Evolutionary conservation across 805 yeast species (phyloP), one percentile per base, ranked within the genome.

Genomic region (Sporopachydermia quercuum): DNA sequence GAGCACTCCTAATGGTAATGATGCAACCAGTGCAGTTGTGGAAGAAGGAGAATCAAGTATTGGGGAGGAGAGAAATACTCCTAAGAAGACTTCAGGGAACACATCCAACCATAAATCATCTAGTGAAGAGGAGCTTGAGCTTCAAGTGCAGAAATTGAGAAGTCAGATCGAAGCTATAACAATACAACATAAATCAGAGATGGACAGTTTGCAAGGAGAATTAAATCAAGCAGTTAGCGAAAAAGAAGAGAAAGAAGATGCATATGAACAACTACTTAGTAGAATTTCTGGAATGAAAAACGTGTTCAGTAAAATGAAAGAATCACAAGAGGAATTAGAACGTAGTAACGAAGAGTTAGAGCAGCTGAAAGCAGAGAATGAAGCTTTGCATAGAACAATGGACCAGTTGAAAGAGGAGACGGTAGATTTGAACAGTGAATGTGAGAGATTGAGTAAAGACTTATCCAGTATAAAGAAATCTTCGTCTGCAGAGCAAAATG

Each of bases 261-360:
- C 14, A 18, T 36, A 36, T 18, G 27, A 36, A 18, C 5, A 14
- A 16, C 18, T 36, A n/a, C 19, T 36, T 5, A 14, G n/a, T n/a
- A 6, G 38, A 11, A 8, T 36, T 34, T 39, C 41, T 15, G 11
- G 15, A 16, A 36, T 36, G 38, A 36, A 36, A 18, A 36, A 8
- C 8, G 38, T 36, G 11, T 36, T 36, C n/a, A 65, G 61, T 34
- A 80, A 81, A 46, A 78, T 80, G 83, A 78, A 80, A 51, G 78
- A 72, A 42, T 62, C 84, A 0, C 78, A 80, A 50, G 58, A 55
- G 2, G 82, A 79, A 47, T 60, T 82, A 15, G 83, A 71, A 35
- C 61, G 59, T 3, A 64, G 71, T 1, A 71, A 19, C 15, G 44
- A 35, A 35, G 53, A 50, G 37, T 37, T 46, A 16, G 49, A 51